These are phyloP conservation scores for Centrapalus pauciflorus DNA, from an alignment of 129 eudicot species.

Conservation along the genomic window DNA sequence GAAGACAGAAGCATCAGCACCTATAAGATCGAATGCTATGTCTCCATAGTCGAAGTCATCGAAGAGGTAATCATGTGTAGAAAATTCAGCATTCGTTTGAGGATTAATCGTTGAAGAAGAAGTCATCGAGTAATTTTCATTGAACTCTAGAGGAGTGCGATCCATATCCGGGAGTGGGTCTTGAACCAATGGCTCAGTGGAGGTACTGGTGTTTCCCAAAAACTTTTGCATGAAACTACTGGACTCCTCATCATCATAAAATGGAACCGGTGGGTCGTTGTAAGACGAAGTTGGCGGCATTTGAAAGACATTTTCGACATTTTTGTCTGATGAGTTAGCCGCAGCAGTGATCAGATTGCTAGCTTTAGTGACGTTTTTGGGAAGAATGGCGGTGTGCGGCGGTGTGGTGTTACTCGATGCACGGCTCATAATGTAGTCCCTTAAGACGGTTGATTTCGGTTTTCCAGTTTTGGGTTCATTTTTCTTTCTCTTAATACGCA, in stretches of 20 bases:
- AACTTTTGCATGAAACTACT: conserved; percentile 30
- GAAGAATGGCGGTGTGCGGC: conserved; percentile 11
- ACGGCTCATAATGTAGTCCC: conserved; percentile 42
- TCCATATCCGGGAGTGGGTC: background rate
- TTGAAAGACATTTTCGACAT: too few relatives aligned
- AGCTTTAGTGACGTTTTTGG: background rate
- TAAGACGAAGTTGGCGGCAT: background rate
- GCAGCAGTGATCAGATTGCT: background rate
- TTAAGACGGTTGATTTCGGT: conserved; percentile 29
- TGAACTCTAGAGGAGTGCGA: background rate
- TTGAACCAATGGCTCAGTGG: conserved; percentile 1
- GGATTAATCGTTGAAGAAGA: background rate
- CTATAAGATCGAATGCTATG: conserved; percentile 2
- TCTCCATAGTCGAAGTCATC: background rate
- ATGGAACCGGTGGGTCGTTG: conserved; percentile 20
- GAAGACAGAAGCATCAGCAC: conserved; percentile 8
- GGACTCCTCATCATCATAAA: conserved; percentile 37
- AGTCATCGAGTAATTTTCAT: conserved; percentile 2
- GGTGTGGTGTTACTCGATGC: background rate
- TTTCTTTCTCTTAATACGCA: conserved; percentile 28
- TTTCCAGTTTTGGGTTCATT: conserved; percentile 6
- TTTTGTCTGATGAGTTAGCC: background rate
- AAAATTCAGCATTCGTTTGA: background rate
- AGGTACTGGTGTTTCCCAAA: conserved; percentile 6
- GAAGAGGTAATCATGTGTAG: background rate